Evolutionary conservation across 495 filamentous ascomycete genomes (phyloP), one percentile per base, ranked within the genome.

Genomic region (Annulohypoxylon bovei): DNA sequence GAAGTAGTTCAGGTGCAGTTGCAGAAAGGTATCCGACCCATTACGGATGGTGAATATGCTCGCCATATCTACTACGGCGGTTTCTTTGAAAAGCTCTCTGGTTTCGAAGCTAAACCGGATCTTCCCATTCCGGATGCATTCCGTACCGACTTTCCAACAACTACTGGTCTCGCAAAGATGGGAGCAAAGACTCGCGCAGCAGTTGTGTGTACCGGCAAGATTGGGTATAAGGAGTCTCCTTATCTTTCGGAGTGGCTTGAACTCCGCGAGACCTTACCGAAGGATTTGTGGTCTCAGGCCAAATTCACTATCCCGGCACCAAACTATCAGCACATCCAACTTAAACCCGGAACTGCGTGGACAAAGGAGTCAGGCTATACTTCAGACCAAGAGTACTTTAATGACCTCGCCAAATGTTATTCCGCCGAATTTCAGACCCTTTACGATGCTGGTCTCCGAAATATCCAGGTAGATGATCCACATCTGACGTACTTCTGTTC

Each of bases 1-100:
- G 82, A 89, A 0, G 85, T 91, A 52, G 87, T 92, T 33, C 81
- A 88, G 62, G 76, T 83, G 23, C 92, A 93, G 77, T 77, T 83
- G 57, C 80, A 90, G 40, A 82, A 90, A 3, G 91, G 91, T 12
- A 88, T 92, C 72, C 83, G 86, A 57, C 86, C 86, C 25, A 83
- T 93, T 47, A 90, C 89, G 6, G 90, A 92, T 80, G 91, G 93
- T 62, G 93, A 96, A 77, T 94, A 88, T 77, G 84, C 88, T 76
- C 83, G 89, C 66, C 88, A 90, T 73, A 81, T 84, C 53, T 86
- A 84, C 70, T 86, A 81, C 73, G 91, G 91, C 53, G 86, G 88
- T 5, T 92, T 94, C 84, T 93, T 92, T 81, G 89, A 91, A 46
- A 88, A 88, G 35, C 86, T 93, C 53, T 72, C 73, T 4, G 81